Base-by-base conservation (phyloP, 495 filamentous ascomycete species). In the Penicillium mononematosum region DNA sequence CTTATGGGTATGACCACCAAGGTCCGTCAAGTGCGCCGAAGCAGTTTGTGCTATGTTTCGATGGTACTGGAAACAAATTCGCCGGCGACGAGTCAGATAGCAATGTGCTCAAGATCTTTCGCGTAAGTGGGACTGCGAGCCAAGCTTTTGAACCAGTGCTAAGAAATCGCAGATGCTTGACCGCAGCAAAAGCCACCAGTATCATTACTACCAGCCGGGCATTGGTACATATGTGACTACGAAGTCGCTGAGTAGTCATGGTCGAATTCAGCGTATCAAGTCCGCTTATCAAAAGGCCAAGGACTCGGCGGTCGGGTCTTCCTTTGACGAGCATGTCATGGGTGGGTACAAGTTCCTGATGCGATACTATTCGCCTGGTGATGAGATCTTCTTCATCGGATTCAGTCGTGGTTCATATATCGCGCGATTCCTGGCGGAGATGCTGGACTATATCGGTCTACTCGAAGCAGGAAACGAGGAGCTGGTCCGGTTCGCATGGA, bases 41-140 rank as follows among this genome's bases (percentile, higher is more conserved):
- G 66, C 80, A 82, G 55, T 79, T 95, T 45, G 84, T 96, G 17
- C 76, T 96, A 4, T 95, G 91, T 63, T 96, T 96, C 56, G 91
- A 96, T 67, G 91, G 91, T 24, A 96, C 91, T 0, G 91, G 91
- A 2, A 94, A 96, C 64, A 90, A 92, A 61, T 95, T 94, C 65
- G 78, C 79, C 29, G 89, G 91, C 10, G 88, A 90, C 64, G 85
- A 88, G 47, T 84, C 84, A 9, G 89, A 95, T 65, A 94, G 89
- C 66, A 95, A 94, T 69, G 92, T 96, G 55, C 74, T 96, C 44
- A 96, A 96, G 69, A 91, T 96, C 25, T 96, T 87, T 68, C 73
- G 79, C 24, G 76, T 79, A 66, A 62, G 75, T 72, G 29, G 9
- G 31, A 43, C 45, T 36, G 19, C 22, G 41, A n/a, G 39, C 34